A percentile compares a stretch with the other conserved stretches of the same genome.
Conservation (phyloP, 495 filamentous ascomycete genomes). For the Neurospora sp. region DNA sequence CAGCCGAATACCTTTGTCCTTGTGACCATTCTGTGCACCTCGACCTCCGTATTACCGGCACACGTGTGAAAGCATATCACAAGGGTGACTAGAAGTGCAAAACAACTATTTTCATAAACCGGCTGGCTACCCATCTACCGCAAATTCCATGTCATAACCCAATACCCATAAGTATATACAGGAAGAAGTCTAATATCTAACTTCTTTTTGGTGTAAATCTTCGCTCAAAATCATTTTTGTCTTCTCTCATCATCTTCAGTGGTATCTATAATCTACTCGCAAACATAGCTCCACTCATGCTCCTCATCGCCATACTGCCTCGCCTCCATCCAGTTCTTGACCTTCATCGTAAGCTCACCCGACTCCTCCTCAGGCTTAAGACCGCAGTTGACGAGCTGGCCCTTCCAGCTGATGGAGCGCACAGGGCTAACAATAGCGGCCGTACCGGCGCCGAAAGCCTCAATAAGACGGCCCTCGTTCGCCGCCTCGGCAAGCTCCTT, state of each 20-base stretch:
- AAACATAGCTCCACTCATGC: slow-evolving; percentile 66
- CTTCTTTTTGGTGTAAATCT: not conserved
- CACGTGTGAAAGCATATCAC: too few relatives aligned
- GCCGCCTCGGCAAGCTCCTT: slow-evolving; percentile 66
- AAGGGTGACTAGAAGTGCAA: not conserved
- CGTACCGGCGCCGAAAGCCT: slow-evolving; percentile 90
- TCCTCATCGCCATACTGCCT: slow-evolving; percentile 91
- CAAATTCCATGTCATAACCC: not conserved
- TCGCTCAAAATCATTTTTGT: not conserved
- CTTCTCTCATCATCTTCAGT: not conserved
- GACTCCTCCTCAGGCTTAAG: slow-evolving; percentile 68
- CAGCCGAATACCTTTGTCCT: too few relatives aligned
- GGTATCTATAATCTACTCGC: slow-evolving; percentile 10
- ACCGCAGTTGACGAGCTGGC: slow-evolving; percentile 66
- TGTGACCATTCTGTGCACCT: not conserved
- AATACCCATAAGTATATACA: not conserved
- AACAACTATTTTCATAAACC: not conserved
- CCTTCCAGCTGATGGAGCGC: slow-evolving; percentile 75
- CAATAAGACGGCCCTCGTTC: slow-evolving; percentile 73
- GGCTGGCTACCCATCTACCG: not conserved
- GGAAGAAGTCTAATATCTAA: not conserved
- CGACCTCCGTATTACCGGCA: not conserved
- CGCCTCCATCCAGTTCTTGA: slow-evolving; percentile 94
- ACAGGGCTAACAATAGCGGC: slow-evolving; percentile 80
- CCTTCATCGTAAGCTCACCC: slow-evolving; percentile 68